These are phyloP conservation scores for Umbellularia californica DNA, from an alignment of 164 flowering plant genomes.

Conservation along the genomic window DNA sequence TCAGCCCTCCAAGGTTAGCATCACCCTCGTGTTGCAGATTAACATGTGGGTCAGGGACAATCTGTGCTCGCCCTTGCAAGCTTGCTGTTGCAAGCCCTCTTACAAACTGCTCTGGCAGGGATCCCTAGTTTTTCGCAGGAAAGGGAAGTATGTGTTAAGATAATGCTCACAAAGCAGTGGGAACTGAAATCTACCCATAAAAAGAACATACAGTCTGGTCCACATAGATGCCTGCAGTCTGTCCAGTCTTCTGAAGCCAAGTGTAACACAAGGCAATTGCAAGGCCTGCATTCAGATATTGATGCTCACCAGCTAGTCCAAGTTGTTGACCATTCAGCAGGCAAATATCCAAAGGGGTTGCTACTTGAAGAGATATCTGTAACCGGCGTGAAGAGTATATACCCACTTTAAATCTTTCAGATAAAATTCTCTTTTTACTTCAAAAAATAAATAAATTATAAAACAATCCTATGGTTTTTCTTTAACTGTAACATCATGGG, in stretches of 20 bases:
- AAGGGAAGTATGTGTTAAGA: constrained; percentile 3
- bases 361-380: constrained; percentile 78
- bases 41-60: constrained; percentile 50
- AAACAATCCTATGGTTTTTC: too few relatives aligned
- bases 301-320: constrained; percentile 93
- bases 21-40: constrained; percentile 25
- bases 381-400: constrained; percentile 14
- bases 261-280: constrained; percentile 69
- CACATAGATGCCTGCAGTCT: constrained; percentile 36
- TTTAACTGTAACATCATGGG: too few relatives aligned
- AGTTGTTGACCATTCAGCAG: constrained; percentile 65
- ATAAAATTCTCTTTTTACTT: neutral
- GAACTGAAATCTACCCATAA: neutral
- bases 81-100: constrained; percentile 70
- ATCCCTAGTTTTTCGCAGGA: constrained; percentile 33
- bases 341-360: constrained; percentile 55
- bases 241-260: constrained; percentile 82
- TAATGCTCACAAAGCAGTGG: neutral
- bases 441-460: too few relatives aligned
- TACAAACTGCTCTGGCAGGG: constrained; percentile 73
- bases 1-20: constrained; percentile 40
- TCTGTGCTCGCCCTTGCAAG: constrained; percentile 91
- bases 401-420: neutral
- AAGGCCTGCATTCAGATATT: constrained; percentile 83
- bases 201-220: constrained; percentile 55